Evolutionary conservation across 2,329 filamentous ascomycete species (phyloP).

Genomic region (Cytospora leucostoma): DNA sequence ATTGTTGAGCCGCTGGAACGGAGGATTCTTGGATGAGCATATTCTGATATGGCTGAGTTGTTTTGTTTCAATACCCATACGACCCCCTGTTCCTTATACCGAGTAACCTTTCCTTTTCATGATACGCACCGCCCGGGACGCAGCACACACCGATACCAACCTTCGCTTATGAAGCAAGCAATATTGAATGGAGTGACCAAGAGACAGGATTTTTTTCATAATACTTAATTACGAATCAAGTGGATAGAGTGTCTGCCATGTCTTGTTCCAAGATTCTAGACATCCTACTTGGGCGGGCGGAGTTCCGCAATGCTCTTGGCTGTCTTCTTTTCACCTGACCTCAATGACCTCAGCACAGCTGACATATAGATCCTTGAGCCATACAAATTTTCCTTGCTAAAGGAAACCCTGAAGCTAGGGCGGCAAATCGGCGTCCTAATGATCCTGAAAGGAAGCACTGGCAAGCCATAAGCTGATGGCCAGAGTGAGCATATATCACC

Average conservation of each 20-base stretch:
- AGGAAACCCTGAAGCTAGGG: too few relatives aligned
- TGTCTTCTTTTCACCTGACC: background rate
- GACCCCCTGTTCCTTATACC: background rate
- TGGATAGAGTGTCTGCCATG: background rate
- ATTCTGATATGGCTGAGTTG: background rate
- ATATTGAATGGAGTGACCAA: background rate
- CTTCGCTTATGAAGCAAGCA: background rate
- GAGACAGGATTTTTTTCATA: background rate
- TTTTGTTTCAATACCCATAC: background rate
- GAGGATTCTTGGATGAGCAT: background rate
- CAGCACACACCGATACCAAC: background rate
- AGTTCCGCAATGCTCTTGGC: background rate
- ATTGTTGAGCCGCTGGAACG: background rate
- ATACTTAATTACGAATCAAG: background rate
- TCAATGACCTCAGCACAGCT: background rate
- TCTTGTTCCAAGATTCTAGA: background rate
- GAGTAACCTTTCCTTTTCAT: background rate
- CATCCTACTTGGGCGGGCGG: background rate
- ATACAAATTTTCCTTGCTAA: too few relatives aligned
- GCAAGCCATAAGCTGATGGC: conserved; percentile 1
- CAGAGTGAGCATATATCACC: background rate
- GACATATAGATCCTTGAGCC: background rate
- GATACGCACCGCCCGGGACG: background rate
- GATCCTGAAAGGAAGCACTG: background rate
- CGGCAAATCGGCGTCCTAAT: background rate